These are phyloP conservation scores for Eruca vesicaria DNA, from an alignment of 441 rosid genomes.

Conservation along the genomic window DNA sequence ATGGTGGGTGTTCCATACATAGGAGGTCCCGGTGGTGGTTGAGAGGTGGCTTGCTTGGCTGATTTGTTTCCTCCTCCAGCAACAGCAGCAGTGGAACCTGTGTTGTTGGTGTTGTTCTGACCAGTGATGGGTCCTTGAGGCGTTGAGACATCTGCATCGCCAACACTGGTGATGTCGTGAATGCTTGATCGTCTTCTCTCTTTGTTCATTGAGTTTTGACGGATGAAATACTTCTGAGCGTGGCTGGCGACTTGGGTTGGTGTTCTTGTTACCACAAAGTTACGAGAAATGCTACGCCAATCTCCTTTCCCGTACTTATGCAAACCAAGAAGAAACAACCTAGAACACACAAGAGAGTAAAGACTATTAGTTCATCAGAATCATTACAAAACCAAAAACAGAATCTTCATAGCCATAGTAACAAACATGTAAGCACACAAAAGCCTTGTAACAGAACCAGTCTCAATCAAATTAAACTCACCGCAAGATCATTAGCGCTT, in stretches of 20 bases:
- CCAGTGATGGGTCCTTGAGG: conserved; percentile 96
- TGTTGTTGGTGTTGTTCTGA: conserved; percentile 40
- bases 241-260: conserved; percentile 99
- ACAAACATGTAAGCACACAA: not conserved
- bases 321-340: conserved; percentile 94
- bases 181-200: conserved; percentile 97
- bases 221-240: conserved; percentile 91
- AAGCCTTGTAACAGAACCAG: not conserved
- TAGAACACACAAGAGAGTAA: conserved; percentile 27
- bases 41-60: conserved; percentile 59
- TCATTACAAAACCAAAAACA: not conserved
- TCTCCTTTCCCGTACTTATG: conserved; percentile 98
- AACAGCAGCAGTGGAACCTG: conserved; percentile 38
- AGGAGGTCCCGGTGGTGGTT: conserved; percentile 53
- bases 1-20: conserved; percentile 72
- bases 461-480: not conserved
- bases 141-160: conserved; percentile 63
- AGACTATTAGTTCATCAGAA: not conserved
- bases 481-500: not conserved
- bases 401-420: not conserved
- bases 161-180: conserved; percentile 92
- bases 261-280: conserved; percentile 94
- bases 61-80: conserved; percentile 56
- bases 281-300: conserved; percentile 97
- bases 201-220: conserved; percentile 89